These are phyloP conservation scores for Rhodamnia rubescens DNA, from an alignment of 345 rosid genomes.

Conservation along the genomic window DNA sequence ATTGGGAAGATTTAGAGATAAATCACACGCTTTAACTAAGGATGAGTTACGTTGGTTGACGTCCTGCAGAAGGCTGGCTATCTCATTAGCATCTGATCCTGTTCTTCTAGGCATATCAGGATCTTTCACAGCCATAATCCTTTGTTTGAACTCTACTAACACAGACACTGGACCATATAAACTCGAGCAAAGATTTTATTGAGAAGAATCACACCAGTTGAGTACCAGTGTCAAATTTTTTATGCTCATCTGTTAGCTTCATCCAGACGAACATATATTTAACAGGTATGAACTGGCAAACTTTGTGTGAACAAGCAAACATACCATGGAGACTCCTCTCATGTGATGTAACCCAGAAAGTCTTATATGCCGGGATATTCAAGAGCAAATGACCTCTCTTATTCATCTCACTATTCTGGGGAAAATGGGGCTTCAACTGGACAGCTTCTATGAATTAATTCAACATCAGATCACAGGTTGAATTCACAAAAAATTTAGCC, in stretches of 20 bases:
- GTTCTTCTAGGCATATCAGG: not conserved
- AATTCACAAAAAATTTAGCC: not conserved
- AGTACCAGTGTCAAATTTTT: not conserved
- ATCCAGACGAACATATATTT: not conserved
- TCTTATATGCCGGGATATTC: not conserved
- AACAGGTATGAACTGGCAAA: not conserved
- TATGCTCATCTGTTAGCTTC: not conserved
- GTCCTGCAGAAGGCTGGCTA: not conserved
- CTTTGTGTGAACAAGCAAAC: not conserved
- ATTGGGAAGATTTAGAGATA: not conserved
- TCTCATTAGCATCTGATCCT: not conserved
- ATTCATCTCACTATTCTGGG: not conserved
- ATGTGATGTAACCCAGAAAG: not conserved
- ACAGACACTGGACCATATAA: not conserved
- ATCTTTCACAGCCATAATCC: not conserved
- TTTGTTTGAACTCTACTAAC: not conserved
- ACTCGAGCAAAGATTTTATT: not conserved
- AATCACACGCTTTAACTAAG: not conserved
- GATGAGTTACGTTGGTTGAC: not conserved
- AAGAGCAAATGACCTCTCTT: not conserved
- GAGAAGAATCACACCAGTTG: not conserved
- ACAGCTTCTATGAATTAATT: not conserved
- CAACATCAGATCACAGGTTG: not conserved
- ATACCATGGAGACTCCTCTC: not conserved
- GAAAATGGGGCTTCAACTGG: not conserved